Conservation (phyloP, 1,139 yeast genomes). For the Candida tunisiensis region DNA sequence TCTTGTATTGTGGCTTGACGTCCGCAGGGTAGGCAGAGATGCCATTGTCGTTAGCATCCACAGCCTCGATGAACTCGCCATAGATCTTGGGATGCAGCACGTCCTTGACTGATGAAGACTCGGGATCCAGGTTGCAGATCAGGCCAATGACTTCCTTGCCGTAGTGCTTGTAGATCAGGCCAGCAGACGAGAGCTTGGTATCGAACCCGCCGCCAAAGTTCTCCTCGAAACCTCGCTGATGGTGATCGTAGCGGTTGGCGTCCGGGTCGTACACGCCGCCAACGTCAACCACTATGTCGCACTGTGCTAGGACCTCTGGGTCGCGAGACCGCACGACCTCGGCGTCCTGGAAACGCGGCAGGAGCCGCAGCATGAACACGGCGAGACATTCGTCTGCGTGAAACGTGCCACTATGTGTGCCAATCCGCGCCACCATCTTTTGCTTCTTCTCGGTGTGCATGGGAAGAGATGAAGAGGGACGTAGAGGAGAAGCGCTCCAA, state of each 20-base stretch:
- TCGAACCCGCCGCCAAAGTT: slow-evolving; percentile 27
- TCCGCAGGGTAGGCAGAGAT: slow-evolving; percentile 44
- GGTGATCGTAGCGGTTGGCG: slow-evolving; percentile 88
- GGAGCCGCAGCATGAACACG: slow-evolving; percentile 60
- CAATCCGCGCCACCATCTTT: slow-evolving; percentile 28
- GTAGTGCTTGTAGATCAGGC: slow-evolving; percentile 81
- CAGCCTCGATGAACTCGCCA: slow-evolving; percentile 72
- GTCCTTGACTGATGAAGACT: slow-evolving; percentile 28
- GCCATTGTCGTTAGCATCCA: slow-evolving; percentile 96
- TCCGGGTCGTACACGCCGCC: slow-evolving; percentile 85
- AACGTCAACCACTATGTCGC: slow-evolving; percentile 91
- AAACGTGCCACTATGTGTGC: slow-evolving; percentile 90
- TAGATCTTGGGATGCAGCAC: slow-evolving; percentile 59
- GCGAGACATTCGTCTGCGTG: slow-evolving; percentile 98
- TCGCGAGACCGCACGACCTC: slow-evolving; percentile 65
- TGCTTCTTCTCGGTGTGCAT: too few relatives aligned
- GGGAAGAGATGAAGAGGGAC: too few relatives aligned
- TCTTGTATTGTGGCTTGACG: slow-evolving; percentile 15
- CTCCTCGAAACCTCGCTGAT: slow-evolving; percentile 68
- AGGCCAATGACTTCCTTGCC: slow-evolving; percentile 60
- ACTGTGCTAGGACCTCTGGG: slow-evolving; percentile 63
- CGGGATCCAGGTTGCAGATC: slow-evolving; percentile 21
- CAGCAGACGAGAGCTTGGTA: slow-evolving; percentile 88
- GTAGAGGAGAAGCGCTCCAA: too few relatives aligned
- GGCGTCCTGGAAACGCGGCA: slow-evolving; percentile 56